A percentile compares a stretch with the other conserved stretches of the same genome.
Conservation (phyloP, 2,329 filamentous ascomycete species). For the Talaromyces pinophilus region DNA sequence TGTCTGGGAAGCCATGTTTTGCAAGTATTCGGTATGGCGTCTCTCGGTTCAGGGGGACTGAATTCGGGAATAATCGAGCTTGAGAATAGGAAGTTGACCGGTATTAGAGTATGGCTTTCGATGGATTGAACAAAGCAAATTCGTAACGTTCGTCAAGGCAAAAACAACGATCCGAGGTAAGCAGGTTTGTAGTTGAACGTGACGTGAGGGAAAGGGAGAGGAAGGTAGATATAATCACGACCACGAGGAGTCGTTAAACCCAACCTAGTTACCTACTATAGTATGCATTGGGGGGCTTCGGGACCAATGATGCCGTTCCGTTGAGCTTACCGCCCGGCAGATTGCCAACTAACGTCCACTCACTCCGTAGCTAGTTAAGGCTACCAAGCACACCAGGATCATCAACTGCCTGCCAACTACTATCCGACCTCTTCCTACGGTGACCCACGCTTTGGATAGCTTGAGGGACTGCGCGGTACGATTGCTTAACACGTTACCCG, state of each 20-base stretch:
- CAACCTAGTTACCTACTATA: not conserved
- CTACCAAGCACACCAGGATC: not conserved
- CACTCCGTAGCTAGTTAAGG: not conserved
- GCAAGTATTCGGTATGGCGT: slow-evolving; percentile 36
- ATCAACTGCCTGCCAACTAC: slow-evolving; percentile 4
- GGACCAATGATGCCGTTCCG: slow-evolving; percentile 3
- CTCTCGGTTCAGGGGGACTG: slow-evolving; percentile 37
- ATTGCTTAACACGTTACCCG: not conserved
- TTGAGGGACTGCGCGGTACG: not conserved
- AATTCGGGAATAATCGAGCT: slow-evolving; percentile 13
- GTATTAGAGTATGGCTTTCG: slow-evolving; percentile 1
- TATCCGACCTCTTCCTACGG: slow-evolving; percentile 5
- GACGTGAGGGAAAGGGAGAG: not conserved
- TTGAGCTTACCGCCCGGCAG: slow-evolving; percentile 21
- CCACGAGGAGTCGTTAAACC: not conserved
- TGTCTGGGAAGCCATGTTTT: slow-evolving; percentile 71
- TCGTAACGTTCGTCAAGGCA: slow-evolving; percentile 23
- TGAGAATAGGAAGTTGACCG: not conserved
- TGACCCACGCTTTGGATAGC: slow-evolving; percentile 11
- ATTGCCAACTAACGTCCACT: slow-evolving; percentile 5
- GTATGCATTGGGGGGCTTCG: not conserved
- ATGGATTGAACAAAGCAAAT: slow-evolving; percentile 17
- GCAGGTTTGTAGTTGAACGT: not conserved
- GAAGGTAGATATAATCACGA: not conserved
- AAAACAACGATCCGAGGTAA: slow-evolving; percentile 7